A percentile compares a stretch with the other conserved stretches of the same genome.
phyloP scores from a whole-genome alignment of 225 moss, liverwort and hornwort genomes.

The Pleurozium schreberi region DNA sequence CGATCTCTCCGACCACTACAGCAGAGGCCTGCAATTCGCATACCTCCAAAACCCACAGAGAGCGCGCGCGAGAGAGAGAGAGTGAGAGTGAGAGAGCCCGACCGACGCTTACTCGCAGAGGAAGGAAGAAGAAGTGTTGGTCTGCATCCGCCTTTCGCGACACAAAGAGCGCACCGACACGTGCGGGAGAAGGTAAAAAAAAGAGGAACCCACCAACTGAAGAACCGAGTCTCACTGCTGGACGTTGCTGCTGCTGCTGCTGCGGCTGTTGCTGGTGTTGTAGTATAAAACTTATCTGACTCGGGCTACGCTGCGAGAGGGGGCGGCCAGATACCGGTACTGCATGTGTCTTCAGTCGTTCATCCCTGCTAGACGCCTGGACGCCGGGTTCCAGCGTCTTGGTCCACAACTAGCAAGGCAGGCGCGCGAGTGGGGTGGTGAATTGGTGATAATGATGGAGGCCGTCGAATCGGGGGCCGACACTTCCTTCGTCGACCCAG shows the following conservation, averaged over 20 bases:
- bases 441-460: conserved; percentile 9
- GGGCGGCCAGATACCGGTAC: conserved; percentile 18
- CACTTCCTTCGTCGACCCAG: background rate
- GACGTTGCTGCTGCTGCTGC: background rate
- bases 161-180: conserved; percentile 36
- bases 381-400: background rate
- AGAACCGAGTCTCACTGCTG: background rate
- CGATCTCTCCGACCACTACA: background rate
- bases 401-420: background rate
- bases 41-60: background rate
- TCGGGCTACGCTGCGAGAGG: background rate
- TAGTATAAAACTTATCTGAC: conserved; percentile 4
- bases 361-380: background rate
- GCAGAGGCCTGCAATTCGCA: background rate
- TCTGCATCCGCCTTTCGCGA: conserved; percentile 10
- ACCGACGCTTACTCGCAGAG: background rate
- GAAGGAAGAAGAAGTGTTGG: background rate
- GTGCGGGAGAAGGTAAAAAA: conserved; percentile 24
- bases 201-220: background rate
- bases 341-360: background rate
- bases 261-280: background rate
- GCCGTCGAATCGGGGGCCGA: conserved; percentile 15
- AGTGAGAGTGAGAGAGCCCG: background rate
- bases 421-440: background rate
- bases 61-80: background rate